Conservation (phyloP, 2,329 filamentous ascomycete genomes). For the Aspergillaceae sp. region DNA sequence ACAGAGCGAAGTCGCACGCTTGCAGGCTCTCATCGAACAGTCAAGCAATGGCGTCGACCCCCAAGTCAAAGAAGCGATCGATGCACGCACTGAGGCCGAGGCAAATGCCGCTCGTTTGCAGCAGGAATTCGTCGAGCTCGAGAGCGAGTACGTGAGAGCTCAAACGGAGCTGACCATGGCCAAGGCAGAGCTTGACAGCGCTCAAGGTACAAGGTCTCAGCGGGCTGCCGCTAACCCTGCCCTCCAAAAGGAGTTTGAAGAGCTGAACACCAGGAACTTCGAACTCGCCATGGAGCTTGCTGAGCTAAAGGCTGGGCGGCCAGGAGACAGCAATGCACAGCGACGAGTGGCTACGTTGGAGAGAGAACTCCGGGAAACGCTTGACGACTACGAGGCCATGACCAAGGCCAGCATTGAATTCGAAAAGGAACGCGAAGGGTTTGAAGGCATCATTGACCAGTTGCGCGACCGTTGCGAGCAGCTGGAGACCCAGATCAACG, state of each 20-base stretch:
- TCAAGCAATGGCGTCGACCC: constrained; percentile 25
- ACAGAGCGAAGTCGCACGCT: constrained; percentile 13
- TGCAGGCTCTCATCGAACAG: constrained; percentile 22
- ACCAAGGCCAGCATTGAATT: constrained; percentile 62
- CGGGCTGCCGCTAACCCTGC: constrained; percentile 53
- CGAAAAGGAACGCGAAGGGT: constrained; percentile 59
- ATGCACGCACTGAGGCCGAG: constrained; percentile 25
- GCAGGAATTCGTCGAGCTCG: constrained; percentile 46
- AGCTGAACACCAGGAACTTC: constrained; percentile 42
- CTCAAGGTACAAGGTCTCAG: constrained; percentile 70
- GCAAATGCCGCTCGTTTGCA: constrained; percentile 35
- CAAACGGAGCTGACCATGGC: constrained; percentile 82
- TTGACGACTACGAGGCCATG: constrained; percentile 61
- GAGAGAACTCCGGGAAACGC: constrained; percentile 57
- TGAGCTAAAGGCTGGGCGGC: constrained; percentile 28
- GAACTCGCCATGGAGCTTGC: constrained; percentile 42
- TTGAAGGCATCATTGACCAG: constrained; percentile 56
- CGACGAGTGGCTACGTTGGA: constrained; percentile 50
- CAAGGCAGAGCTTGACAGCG: constrained; percentile 82
- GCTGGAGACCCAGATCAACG: constrained; percentile 55
- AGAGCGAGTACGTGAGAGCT: constrained; percentile 56
- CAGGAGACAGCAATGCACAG: constrained; percentile 31
- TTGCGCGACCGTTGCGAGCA: constrained; percentile 56
- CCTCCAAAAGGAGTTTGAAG: constrained; percentile 53
- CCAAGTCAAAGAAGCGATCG: constrained; percentile 19